Evolutionary conservation across 495 filamentous ascomycete species (phyloP), one percentile per base, ranked within the genome.

Genomic region (Staphylotrichum tortipilum): DNA sequence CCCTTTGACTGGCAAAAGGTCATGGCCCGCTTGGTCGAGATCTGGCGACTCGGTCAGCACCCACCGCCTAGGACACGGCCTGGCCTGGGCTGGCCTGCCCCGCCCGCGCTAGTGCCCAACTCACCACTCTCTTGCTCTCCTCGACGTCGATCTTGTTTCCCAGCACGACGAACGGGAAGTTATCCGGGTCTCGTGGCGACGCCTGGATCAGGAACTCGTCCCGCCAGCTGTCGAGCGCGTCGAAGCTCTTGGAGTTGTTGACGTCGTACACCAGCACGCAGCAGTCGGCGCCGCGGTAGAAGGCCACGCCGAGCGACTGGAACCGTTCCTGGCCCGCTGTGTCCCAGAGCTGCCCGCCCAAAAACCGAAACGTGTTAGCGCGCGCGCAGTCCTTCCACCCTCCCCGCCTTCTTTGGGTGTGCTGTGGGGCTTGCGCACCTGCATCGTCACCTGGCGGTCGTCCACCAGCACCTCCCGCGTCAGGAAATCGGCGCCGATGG

Each of bases 91-190:
- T 17, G 12, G 6, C 17, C 24, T n/a, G n/a, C 5, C 17, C 24
- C 35, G 7, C 7, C 40, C 2, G 7, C 46, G 2, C 35, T n/a
- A 21, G 23, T 14, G 15, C 2, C 11, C 29, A 22, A 73, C 77
- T 53, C 63, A 84, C 82, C 76, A 92, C 88, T 58, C 92, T 77
- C 78, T 95, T 97, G 77, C 83, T 94, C 70, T 99, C 92, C 64
- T 96, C 90, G 30, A 95, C 85, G 75, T 99, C 92, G 61, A 97
- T 94, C 77, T 99, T 99, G 74, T 99, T 99, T 29, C 94, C 92
- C 44, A 99, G 80, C 19, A 97, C 90, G 42, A 95, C 92, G 65
- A 99, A 99, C 38, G 92, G 92, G 64, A 99, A 99, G 68, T 81
- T 94, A 70, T 97, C 92, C 4, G 92, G 92, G 62, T 97, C 94